A percentile compares a stretch with the other conserved stretches of the same genome.
phyloP scores from a whole-genome alignment of 805 yeast genomes.

The Kuraishia floccosa region DNA sequence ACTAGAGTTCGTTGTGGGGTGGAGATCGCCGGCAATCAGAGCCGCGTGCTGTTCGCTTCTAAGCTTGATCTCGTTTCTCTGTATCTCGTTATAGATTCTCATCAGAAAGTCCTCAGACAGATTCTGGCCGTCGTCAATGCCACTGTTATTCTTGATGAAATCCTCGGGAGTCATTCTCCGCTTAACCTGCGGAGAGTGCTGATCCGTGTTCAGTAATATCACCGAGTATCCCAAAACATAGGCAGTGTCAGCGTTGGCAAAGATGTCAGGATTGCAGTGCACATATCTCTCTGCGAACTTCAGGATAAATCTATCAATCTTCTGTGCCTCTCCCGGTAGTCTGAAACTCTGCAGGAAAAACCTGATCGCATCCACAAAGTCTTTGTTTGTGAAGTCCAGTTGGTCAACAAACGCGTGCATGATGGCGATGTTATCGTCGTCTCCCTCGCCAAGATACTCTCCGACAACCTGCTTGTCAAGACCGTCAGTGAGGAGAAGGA shows the following conservation, averaged over 20 bases:
- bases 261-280: slow-evolving; percentile 78
- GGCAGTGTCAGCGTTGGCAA: slow-evolving; percentile 89
- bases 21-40: slow-evolving; percentile 53
- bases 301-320: slow-evolving; percentile 92
- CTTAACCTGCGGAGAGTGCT: slow-evolving; percentile 80
- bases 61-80: slow-evolving; percentile 74
- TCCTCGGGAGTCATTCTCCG: slow-evolving; percentile 82
- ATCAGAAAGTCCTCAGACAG: slow-evolving; percentile 64
- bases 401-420: slow-evolving; percentile 92
- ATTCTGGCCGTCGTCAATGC: slow-evolving; percentile 86
- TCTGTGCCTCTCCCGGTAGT: slow-evolving; percentile 97
- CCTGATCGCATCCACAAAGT: slow-evolving; percentile 82
- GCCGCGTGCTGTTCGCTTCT: slow-evolving; percentile 94
- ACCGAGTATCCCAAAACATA: slow-evolving; percentile 88
- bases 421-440: slow-evolving; percentile 59
- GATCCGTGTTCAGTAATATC: slow-evolving; percentile 88
- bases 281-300: slow-evolving; percentile 91
- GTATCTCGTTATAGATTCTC: slow-evolving; percentile 69
- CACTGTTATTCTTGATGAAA: slow-evolving; percentile 77
- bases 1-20: slow-evolving; percentile 17
- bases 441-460: slow-evolving; percentile 86
- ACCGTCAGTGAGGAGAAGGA: slow-evolving; percentile 57
- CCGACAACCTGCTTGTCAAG: slow-evolving; percentile 81
- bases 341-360: slow-evolving; percentile 78
- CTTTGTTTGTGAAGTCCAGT: slow-evolving; percentile 60